Conservation (phyloP, 1,139 yeast genomes). For the Pichia sp. region DNA sequence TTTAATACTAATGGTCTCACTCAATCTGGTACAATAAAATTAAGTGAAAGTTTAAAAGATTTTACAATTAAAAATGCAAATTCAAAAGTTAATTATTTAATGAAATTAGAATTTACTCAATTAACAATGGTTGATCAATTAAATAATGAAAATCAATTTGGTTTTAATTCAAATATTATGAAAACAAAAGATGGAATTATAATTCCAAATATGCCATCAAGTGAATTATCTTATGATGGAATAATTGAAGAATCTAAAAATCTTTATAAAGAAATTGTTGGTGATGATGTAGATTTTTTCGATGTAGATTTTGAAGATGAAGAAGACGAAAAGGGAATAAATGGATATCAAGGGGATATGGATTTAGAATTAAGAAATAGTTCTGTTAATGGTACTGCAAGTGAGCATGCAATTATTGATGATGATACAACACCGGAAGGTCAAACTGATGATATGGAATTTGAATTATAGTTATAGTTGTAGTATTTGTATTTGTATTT, state of each 20-base stretch:
- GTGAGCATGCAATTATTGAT: constrained; percentile 28
- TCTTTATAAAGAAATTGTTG: constrained; percentile 72
- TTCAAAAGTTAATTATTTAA: constrained; percentile 67
- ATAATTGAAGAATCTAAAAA: constrained; percentile 74
- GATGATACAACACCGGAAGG: constrained; percentile 35
- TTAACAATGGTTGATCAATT: constrained; percentile 35
- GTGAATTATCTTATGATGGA: constrained; percentile 89
- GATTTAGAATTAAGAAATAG: constrained; percentile 11
- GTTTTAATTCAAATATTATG: constrained; percentile 10
- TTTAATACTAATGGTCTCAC: constrained; percentile 33
- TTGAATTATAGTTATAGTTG: constrained; percentile 4
- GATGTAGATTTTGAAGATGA: constrained; percentile 96
- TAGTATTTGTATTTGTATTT: neutral
- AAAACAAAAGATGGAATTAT: constrained; percentile 42
- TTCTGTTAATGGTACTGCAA: neutral
- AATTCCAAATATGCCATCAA: constrained; percentile 68
- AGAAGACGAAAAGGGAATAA: constrained; percentile 43
- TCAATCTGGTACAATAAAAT: constrained; percentile 50
- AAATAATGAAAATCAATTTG: constrained; percentile 14
- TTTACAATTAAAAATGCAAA: constrained; percentile 55
- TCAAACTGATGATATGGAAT: constrained; percentile 8
- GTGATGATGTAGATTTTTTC: constrained; percentile 91
- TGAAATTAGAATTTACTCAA: constrained; percentile 80
- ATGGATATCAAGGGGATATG: constrained; percentile 9
- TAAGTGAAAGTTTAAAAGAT: constrained; percentile 78